Evolutionary conservation across 768 basidiomycete genomes (phyloP).

Genomic region (Pisolithus albus): DNA sequence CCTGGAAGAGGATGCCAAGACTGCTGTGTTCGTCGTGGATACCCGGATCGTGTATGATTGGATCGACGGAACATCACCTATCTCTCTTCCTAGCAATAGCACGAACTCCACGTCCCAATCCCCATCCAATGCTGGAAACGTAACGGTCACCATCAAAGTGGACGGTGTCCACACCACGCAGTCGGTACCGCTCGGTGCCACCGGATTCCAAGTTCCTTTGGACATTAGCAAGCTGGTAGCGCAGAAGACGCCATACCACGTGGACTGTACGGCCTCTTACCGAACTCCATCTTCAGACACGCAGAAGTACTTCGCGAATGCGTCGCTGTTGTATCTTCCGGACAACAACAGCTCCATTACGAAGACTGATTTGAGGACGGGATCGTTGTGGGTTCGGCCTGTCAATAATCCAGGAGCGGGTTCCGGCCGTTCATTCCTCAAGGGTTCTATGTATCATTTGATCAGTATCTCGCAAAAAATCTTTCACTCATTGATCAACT

Average conservation of each 20-base stretch:
- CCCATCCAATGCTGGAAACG: constrained; percentile 4
- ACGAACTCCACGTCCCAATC: too few relatives aligned
- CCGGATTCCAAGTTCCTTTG: constrained; percentile 29
- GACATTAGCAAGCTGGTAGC: constrained; percentile 25
- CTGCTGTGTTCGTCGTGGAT: constrained; percentile 31
- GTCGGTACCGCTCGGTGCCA: constrained; percentile 33
- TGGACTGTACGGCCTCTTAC: constrained; percentile 32
- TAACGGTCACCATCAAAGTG: constrained; percentile 28
- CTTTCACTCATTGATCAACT: constrained; percentile 47
- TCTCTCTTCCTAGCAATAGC: constrained; percentile 13
- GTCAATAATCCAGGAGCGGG: constrained; percentile 10
- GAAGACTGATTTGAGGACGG: constrained; percentile 43
- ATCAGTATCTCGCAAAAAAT: constrained; percentile 46
- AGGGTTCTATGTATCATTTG: constrained; percentile 67
- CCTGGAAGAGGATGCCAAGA: constrained; percentile 33
- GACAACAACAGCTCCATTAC: constrained; percentile 33
- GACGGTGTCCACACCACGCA: constrained; percentile 16
- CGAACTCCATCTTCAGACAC: neutral
- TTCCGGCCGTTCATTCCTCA: constrained; percentile 51
- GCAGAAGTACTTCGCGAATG: constrained; percentile 27
- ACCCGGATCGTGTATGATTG: constrained; percentile 30
- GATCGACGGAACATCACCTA: constrained; percentile 29
- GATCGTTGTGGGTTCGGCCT: constrained; percentile 36
- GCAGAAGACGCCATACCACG: constrained; percentile 22
- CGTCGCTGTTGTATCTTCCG: constrained; percentile 37